Conservation (phyloP, 1,139 yeast species). For the Suhomyces panamericanus region DNA sequence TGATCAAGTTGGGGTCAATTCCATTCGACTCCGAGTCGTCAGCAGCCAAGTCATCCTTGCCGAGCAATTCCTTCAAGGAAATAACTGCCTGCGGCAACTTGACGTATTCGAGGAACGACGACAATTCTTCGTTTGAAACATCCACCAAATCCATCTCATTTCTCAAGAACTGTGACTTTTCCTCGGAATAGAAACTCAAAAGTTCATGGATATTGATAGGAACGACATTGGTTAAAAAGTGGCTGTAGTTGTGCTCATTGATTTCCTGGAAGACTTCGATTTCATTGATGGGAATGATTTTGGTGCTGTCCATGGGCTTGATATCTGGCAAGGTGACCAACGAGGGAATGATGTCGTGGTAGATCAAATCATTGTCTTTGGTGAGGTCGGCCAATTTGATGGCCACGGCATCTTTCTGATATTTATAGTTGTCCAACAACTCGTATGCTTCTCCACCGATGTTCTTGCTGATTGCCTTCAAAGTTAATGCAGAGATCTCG, state of each 20-base stretch:
- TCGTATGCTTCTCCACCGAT: conserved; percentile 32
- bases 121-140: conserved; percentile 75
- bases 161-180: conserved; percentile 76
- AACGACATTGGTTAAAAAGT: conserved; percentile 73
- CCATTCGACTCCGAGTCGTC: conserved; percentile 2
- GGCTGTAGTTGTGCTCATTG: conserved; percentile 57
- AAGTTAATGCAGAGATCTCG: conserved; percentile 26
- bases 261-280: conserved; percentile 36
- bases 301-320: conserved; percentile 76
- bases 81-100: conserved; percentile 70
- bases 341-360: conserved; percentile 73
- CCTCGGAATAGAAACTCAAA: conserved; percentile 84
- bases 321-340: conserved; percentile 57
- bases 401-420: conserved; percentile 45
- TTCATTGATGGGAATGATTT: conserved; percentile 54
- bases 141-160: conserved; percentile 74
- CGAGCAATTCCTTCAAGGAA: conserved; percentile 47
- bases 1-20: conserved; percentile 20
- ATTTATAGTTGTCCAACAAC: conserved; percentile 44
- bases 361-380: conserved; percentile 88
- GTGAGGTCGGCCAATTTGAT: conserved; percentile 51
- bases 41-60: conserved; percentile 5
- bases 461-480: conserved; percentile 29
- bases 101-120: conserved; percentile 76
- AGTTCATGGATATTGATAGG: conserved; percentile 88